Percentiles rank a stretch among this genome's conserved stretches.
Evolutionary conservation across 2,329 filamentous ascomycete species (phyloP).

Genomic region (Lachnum nothofagi): DNA sequence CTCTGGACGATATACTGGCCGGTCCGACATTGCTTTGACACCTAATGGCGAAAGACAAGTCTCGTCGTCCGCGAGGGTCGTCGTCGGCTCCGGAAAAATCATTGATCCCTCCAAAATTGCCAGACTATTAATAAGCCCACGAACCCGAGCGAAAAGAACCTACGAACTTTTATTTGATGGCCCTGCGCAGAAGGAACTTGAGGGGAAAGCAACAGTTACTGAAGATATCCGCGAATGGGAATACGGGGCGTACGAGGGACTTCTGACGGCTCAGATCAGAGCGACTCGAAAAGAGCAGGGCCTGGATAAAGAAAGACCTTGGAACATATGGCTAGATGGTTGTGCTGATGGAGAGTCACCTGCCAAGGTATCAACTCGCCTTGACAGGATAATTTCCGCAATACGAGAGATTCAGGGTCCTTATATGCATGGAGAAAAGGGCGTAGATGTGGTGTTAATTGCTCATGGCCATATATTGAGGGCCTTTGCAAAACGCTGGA

Average conservation of each 20-base stretch:
- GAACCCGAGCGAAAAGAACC: slow-evolving; percentile 42
- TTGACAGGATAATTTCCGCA: slow-evolving; percentile 46
- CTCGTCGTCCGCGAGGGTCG: slow-evolving; percentile 34
- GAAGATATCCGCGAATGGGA: slow-evolving; percentile 47
- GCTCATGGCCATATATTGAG: slow-evolving; percentile 47
- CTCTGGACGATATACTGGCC: slow-evolving; percentile 42
- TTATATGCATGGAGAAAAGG: slow-evolving; percentile 38
- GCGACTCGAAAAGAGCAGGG: slow-evolving; percentile 35
- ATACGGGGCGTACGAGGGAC: slow-evolving; percentile 47
- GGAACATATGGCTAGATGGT: slow-evolving; percentile 50
- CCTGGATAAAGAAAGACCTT: slow-evolving; percentile 40
- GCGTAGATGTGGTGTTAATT: slow-evolving; percentile 46
- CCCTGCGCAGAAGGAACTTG: slow-evolving; percentile 17
- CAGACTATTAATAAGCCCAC: slow-evolving; percentile 43
- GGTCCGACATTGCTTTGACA: slow-evolving; percentile 39
- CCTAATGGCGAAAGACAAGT: slow-evolving; percentile 40
- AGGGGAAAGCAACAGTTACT: slow-evolving; percentile 33
- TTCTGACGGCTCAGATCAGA: slow-evolving; percentile 41
- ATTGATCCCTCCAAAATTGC: slow-evolving; percentile 44
- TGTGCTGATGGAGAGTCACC: slow-evolving; percentile 47
- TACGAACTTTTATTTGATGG: slow-evolving; percentile 41
- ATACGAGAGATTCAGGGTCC: slow-evolving; percentile 45
- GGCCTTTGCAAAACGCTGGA: slow-evolving; percentile 52
- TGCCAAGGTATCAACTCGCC: slow-evolving; percentile 41
- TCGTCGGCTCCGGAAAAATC: slow-evolving; percentile 43